Evolutionary conservation across 1,139 yeast species (phyloP), one percentile per base, ranked within the genome.

Genomic region (Entelexis paramagnoliae): DNA sequence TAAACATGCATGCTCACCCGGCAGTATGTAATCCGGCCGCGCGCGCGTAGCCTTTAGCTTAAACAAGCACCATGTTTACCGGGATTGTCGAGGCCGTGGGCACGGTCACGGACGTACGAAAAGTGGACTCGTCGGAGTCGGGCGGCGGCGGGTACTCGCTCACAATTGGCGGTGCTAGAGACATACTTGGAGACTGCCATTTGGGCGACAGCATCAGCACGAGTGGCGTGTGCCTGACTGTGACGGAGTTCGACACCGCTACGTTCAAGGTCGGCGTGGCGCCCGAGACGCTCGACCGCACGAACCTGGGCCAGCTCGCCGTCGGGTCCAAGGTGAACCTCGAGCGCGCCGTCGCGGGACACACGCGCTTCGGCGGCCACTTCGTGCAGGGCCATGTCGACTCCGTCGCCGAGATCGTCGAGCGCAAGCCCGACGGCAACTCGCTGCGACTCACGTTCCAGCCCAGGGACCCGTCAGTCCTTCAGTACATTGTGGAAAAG

Each of bases 351-450:
- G 88, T 91, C 32, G 71, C 78, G 55, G 85, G 75, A 4, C 88
- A 85, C 50, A 88, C 82, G 13, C 74, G 98, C 57, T 79, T 89
- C 63, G 98, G 99, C 28, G 98, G 99, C 0, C 99, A 91, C 68
- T 80, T 89, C 56, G 98, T 91, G 1, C 98, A 91, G 60, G 99
- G 98, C 14, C 99, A 91, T 69, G 89, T 93, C 33, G 98, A 91
- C 64, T 86, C 96, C 0, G 74, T 82, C 30, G 96, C 96, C 4
- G 68, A 69, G 32, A 83, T 93, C 38, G 75, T 76, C 1, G 66
- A 68, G 1, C 73, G 70, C 33, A 68, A 59, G 8, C 69, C 76
- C 0, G 97, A 89, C 63, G 93, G 84, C 2, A 85, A 88, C 66
- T 83, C 97, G 2, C 71, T 88, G 35, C 73, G 81, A 2, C 83